Base-by-base conservation (phyloP, 306 rosid species). In the Canavalia gladiata region DNA sequence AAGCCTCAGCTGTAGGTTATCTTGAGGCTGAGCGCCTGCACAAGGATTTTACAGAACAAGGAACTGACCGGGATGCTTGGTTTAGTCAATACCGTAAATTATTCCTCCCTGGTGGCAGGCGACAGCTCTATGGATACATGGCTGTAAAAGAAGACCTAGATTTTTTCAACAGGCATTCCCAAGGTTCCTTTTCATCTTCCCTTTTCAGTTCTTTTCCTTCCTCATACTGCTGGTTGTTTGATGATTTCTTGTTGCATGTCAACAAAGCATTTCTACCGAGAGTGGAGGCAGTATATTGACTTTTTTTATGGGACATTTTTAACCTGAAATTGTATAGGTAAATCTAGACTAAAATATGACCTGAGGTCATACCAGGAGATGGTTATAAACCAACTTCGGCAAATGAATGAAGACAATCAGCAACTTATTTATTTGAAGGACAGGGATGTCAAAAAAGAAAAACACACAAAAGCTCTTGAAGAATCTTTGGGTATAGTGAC, bases 391-490 rank as follows among this genome's bases (percentile, higher is more conserved):
- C 90, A 90, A 72, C 80, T 91, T 37, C 81, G 89, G 79, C 89
- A 93, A 83, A 93, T 90, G 97, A 87, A 85, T 37, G 94, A 91
- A 84, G 94, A 91, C 82, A 89, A 87, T 77, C 92, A 89, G 74
- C 86, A 80, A 29, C 90, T 89, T 58, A 52, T 60, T 74, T 87
- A 70, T 78, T 82, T 84, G 33, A 84, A 83, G 79, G 39, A 77
- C 84, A 84, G 35, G 83, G 83, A 74, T 68, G 92, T 37, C 35
- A 87, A 69, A 83, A 87, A 84, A 82, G 5, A 72, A 50, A 82
- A 9, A 56, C 80, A 89, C 29, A 58, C 84, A n/a, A 82, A 87
- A 54, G 78, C 87, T 73, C 81, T 84, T 28, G 83, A 87, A 81
- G 89, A 87, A 73, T 84, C 84, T 74, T 78, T 87, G 59, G 87